Evolutionary conservation across 441 rosid genomes (phyloP), one percentile per base, ranked within the genome.

Genomic region (Erodium moschatum): DNA sequence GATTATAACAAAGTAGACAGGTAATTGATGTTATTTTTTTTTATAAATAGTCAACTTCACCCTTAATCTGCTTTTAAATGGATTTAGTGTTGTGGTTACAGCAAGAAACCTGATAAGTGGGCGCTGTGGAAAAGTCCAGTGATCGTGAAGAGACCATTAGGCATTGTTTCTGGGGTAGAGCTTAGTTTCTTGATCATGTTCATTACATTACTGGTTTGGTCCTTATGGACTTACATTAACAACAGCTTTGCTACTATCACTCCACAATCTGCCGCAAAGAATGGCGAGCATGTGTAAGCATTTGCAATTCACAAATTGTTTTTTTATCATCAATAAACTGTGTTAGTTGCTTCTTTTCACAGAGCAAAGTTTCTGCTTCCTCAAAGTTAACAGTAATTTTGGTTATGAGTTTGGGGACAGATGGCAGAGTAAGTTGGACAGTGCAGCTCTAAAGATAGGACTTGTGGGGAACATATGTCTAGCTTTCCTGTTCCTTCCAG

Each of bases 91-190:
- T 18, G 27, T 7, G 62, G 27, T 27, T 18, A 56, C 27, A 56
- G 62, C 62, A 56, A 56, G 24, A 56, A 56, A 18, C 62, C 31
- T 66, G 60, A 71, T 5, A 8, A 27, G 10, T n/a, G 60, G 68
- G 78, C 69, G 20, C 16, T 21, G 48, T 81, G 78, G 82, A 81
- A 69, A 81, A 80, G 48, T 63, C 89, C 90, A 27, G 72, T 83
- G 81, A 62, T 84, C n/a, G 86, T 83, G 74, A 85, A 74, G 54
- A 91, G 90, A 4, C 91, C 91, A 3, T 67, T 85, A 1, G 95
- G 95, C 69, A 83, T 89, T 35, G 90, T 86, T 63, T 79, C 90
- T 2, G 69, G 74, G 71, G 74, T 74, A 11, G 95, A 89, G 74
- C 21, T 86, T 10, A 58, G 76, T 48, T 81, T 86, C 67, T 73